Evolutionary conservation across 2,329 filamentous ascomycete species (phyloP).

Genomic region (Coleophoma cylindrospora): DNA sequence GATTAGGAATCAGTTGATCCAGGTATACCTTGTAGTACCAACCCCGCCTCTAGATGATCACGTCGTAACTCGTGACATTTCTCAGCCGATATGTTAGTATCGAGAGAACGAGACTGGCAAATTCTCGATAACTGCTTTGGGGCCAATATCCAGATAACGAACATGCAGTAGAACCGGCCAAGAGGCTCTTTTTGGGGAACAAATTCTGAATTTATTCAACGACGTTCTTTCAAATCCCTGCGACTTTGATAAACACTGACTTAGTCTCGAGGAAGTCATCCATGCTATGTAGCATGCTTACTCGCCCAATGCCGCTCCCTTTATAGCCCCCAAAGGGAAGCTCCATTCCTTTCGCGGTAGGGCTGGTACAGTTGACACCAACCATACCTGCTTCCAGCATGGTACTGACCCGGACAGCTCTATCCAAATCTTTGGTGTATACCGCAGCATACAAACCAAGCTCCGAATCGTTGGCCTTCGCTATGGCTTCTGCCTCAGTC

Average conservation of each 20-base stretch:
- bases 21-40: no score
- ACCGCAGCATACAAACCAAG: slow-evolving; percentile 62
- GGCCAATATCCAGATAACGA: no score
- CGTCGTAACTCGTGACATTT: no score
- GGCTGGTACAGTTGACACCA: slow-evolving; percentile 22
- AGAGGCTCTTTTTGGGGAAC: no score
- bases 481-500: slow-evolving; percentile 57
- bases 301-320: slow-evolving; percentile 68
- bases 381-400: slow-evolving; percentile 47
- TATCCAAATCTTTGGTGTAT: slow-evolving; percentile 60
- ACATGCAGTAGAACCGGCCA: no score
- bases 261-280: slow-evolving; percentile 8
- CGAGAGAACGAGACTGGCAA: no score
- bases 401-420: slow-evolving; percentile 58
- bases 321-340: slow-evolving; percentile 67
- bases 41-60: no score
- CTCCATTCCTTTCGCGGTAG: slow-evolving; percentile 16
- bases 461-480: slow-evolving; percentile 46
- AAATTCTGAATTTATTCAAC: no score
- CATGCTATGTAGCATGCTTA: slow-evolving; percentile 53
- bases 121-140: no score
- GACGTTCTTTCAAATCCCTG: slow-evolving; percentile 1
- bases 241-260: slow-evolving; percentile 6
- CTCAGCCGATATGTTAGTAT: no score
- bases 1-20: no score